These are phyloP conservation scores for Blastocystis sp. DNA, from an alignment of 352 stramenopile genomes.

Conservation along the genomic window DNA sequence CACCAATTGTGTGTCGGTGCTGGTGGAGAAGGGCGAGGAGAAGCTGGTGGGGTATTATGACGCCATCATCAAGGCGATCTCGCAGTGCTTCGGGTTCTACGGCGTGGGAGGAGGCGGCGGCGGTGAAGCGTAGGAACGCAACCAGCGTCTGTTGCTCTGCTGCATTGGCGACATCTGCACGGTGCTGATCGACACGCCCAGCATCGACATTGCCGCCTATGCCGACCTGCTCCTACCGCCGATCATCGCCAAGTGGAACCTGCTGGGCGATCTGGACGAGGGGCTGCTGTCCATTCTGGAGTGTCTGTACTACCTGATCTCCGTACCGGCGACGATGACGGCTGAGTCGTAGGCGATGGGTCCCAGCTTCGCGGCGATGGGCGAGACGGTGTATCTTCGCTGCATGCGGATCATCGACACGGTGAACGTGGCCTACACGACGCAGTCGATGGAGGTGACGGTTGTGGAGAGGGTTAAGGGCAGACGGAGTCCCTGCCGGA, in stretches of 20 bases:
- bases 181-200: slow-evolving; percentile 14
- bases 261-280: slow-evolving; percentile 51
- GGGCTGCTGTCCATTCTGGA: slow-evolving; percentile 54
- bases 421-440: slow-evolving; percentile 37
- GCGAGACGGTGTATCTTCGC: background rate
- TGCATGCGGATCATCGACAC: slow-evolving; percentile 39
- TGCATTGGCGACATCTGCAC: slow-evolving; percentile 32
- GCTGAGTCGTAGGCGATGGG: slow-evolving; percentile 25
- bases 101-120: background rate
- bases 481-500: slow-evolving; percentile 33
- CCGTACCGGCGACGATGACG: background rate
- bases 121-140: slow-evolving; percentile 7
- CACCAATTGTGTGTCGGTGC: slow-evolving; percentile 2
- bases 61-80: slow-evolving; percentile 34
- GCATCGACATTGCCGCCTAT: slow-evolving; percentile 33
- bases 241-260: slow-evolving; percentile 58
- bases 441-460: slow-evolving; percentile 8
- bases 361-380: slow-evolving; percentile 10
- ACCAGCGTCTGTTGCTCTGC: slow-evolving; percentile 23
- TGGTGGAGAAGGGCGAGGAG: slow-evolving; percentile 28
- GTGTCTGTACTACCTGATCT: slow-evolving; percentile 57
- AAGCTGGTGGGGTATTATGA: slow-evolving; percentile 27
- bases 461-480: background rate
- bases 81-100: slow-evolving; percentile 57
- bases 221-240: slow-evolving; percentile 27